These are phyloP conservation scores for Aureobasidium melanogenum DNA, from an alignment of 2,329 filamentous ascomycete species.

Conservation along the genomic window DNA sequence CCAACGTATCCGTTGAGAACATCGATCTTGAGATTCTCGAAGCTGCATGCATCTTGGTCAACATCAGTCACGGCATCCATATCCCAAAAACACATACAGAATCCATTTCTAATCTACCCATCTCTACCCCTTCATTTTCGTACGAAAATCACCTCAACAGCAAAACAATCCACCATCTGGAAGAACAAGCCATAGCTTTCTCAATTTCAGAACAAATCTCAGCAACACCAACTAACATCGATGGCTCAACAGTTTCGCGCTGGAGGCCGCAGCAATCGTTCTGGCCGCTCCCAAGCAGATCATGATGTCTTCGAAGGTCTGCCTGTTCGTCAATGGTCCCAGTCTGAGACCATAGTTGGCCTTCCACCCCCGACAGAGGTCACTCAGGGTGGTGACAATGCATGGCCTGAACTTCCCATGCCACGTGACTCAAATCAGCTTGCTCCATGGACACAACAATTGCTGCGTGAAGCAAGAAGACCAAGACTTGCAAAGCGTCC, in stretches of 20 bases:
- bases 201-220: not conserved
- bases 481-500: constrained; percentile 68
- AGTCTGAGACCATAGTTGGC: constrained; percentile 40
- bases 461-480: constrained; percentile 72
- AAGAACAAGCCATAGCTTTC: not conserved
- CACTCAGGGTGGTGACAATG: constrained; percentile 53
- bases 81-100: not conserved
- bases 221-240: not conserved
- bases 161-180: not conserved
- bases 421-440: constrained; percentile 76
- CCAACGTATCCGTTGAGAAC: not conserved
- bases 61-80: not conserved
- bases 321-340: constrained; percentile 84
- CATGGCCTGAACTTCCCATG: constrained; percentile 78
- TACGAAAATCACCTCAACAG: not conserved
- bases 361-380: constrained; percentile 57
- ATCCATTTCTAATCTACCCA: not conserved
- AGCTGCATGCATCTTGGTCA: constrained; percentile 3
- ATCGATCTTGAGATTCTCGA: constrained; percentile 3
- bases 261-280: constrained; percentile 49
- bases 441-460: constrained; percentile 68
- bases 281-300: constrained; percentile 49
- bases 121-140: not conserved
- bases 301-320: constrained; percentile 65
- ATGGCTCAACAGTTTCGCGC: constrained; percentile 41